Evolutionary conservation across 2,329 filamentous ascomycete species (phyloP).

Genomic region (Teratosphaeria epicoccoides): DNA sequence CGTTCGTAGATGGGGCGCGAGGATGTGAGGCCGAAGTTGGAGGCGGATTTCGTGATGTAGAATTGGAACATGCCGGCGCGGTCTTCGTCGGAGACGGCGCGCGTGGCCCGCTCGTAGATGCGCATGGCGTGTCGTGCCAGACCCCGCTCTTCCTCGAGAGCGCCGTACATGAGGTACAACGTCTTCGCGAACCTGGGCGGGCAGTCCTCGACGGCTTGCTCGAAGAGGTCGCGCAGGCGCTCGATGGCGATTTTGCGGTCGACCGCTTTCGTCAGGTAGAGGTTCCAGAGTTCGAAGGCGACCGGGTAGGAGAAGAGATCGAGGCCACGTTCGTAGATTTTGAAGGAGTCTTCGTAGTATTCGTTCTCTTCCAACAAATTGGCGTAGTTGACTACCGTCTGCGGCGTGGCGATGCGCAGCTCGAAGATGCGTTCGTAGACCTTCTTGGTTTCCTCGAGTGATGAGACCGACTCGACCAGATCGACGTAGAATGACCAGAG

Average conservation of each 20-base stretch:
- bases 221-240: constrained; percentile 84
- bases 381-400: constrained; percentile 97
- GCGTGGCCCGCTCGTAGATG: constrained; percentile 93
- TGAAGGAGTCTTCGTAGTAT: constrained; percentile 96
- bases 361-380: constrained; percentile 88
- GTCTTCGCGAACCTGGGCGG: constrained; percentile 94
- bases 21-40: constrained; percentile 92
- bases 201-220: constrained; percentile 90
- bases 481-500: constrained; percentile 99
- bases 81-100: constrained; percentile 90
- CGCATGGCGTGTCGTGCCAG: constrained; percentile 95
- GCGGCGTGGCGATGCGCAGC: constrained; percentile 90
- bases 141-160: constrained; percentile 88
- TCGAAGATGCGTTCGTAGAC: constrained; percentile 98
- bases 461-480: constrained; percentile 86
- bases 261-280: constrained; percentile 94
- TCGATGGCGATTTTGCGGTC: constrained; percentile 95
- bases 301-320: constrained; percentile 99
- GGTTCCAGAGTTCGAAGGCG: constrained; percentile 95
- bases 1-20: constrained; percentile 93
- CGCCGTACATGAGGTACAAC: constrained; percentile 96
- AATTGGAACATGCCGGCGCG: constrained; percentile 97
- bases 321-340: constrained; percentile 86
- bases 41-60: constrained; percentile 97
- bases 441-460: constrained; percentile 81